A percentile compares a stretch with the other conserved stretches of the same genome.
Evolutionary conservation across 225 moss, liverwort and hornwort genomes (phyloP).

Genomic region (Lunularia cruciata): DNA sequence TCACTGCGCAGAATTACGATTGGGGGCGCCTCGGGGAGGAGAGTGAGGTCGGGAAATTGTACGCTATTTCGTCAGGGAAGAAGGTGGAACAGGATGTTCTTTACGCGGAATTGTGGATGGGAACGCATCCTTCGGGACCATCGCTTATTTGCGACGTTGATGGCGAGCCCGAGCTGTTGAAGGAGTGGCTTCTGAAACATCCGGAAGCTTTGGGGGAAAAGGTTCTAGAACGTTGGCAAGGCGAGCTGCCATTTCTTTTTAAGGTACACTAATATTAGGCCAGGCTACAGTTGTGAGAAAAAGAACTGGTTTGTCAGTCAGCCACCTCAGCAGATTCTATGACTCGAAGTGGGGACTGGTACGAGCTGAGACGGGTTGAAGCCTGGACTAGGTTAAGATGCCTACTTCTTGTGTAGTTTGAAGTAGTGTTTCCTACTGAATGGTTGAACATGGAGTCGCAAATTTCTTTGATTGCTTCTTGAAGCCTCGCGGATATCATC

Average conservation of each 20-base stretch:
- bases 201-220: constrained; percentile 68
- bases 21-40: constrained; percentile 74
- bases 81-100: constrained; percentile 58
- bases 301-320: no score
- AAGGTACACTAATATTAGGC: no score
- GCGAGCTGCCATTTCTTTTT: constrained; percentile 91
- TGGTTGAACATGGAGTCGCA: no score
- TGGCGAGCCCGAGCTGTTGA: constrained; percentile 38
- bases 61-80: constrained; percentile 60
- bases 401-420: no score
- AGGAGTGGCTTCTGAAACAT: constrained; percentile 69
- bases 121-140: constrained; percentile 82
- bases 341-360: no score
- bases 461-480: no score
- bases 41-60: constrained; percentile 70
- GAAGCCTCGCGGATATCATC: no score
- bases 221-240: constrained; percentile 72
- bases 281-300: no score
- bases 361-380: no score
- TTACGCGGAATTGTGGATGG: constrained; percentile 97
- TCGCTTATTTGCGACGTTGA: constrained; percentile 51
- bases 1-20: constrained; percentile 78
- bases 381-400: no score
- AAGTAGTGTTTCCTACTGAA: no score
- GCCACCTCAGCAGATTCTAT: no score